These are phyloP conservation scores for Apiotrichum montevideense DNA, from an alignment of 1,284 basidiomycete species.

Conservation along the genomic window DNA sequence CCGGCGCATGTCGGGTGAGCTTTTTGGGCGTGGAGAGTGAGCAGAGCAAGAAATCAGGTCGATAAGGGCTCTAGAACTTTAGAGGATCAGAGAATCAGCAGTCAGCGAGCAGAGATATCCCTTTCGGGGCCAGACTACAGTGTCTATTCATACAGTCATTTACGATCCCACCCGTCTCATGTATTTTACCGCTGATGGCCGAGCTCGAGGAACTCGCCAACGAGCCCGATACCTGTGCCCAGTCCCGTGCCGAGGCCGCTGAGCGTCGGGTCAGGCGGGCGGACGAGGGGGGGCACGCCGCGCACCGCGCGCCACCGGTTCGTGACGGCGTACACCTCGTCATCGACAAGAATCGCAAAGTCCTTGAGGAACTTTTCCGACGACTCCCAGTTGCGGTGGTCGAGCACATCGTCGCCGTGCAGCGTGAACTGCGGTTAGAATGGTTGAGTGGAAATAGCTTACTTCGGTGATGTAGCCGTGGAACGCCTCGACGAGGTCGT, in stretches of 20 bases:
- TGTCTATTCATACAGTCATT: too few relatives aligned
- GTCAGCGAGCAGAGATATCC: too few relatives aligned
- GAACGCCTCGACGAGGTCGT: conserved; percentile 36
- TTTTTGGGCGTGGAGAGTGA: too few relatives aligned
- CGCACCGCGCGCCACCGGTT: conserved; percentile 37
- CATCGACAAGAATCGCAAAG: conserved; percentile 53
- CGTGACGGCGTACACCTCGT: conserved; percentile 39
- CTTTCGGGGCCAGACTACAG: too few relatives aligned
- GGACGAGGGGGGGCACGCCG: conserved; percentile 26
- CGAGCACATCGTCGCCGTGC: conserved; percentile 81
- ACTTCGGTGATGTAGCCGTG: conserved; percentile 34
- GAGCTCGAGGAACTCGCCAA: conserved; percentile 4
- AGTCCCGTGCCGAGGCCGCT: neutral
- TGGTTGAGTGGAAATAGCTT: neutral
- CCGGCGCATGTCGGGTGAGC: too few relatives aligned
- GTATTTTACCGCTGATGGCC: conserved; percentile 13
- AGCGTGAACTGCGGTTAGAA: conserved; percentile 60
- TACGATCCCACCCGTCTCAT: too few relatives aligned
- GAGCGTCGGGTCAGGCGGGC: conserved; percentile 1
- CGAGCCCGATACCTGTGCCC: conserved; percentile 7
- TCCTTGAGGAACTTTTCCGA: conserved; percentile 71
- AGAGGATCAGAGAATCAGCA: too few relatives aligned
- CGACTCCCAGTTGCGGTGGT: conserved; percentile 82
- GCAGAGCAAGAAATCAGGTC: too few relatives aligned
- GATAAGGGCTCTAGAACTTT: too few relatives aligned